Base-by-base conservation (phyloP, 2,329 filamentous ascomycete genomes). In the Hirsutella minnesotensis region DNA sequence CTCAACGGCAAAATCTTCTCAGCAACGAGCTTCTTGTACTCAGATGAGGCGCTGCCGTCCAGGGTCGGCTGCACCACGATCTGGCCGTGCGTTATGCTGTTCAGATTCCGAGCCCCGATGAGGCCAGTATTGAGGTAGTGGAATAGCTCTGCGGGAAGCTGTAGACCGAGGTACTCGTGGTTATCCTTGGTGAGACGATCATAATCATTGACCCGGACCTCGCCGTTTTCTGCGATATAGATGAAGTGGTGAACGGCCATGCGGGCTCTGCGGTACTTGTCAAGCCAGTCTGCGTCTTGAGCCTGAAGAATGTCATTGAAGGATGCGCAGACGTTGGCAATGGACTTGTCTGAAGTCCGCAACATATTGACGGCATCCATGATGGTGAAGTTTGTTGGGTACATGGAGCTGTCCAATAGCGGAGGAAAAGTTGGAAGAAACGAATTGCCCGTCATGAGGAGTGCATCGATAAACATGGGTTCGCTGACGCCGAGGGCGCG, bases 221-320 rank as follows among this genome's bases (percentile, higher is more conserved):
- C 79, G 34, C 92, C 92, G n/a, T 77, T 77, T 43, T 78, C 73
- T 29, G 81, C 77, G 50, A 95, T 79, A 54, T 89, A 79, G 34
- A 94, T 81, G 60, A 90, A 89, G 61, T 96, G 90, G 55, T 88
- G 83, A 40, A 95, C 77, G 1, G 81, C 82, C 73, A 94, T 81
- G 48, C 82, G 81, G 19, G 87, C 87, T 60, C 86, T 89, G 57
- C 83, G 84, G 59, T 88, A 98, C 55, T 84, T 86, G 58, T 90
- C 84, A 27, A 86, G 69, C 72, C 94, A 98, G 41, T 83, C 75
- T 15, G 81, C 68, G 35, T 86, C 79, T 52, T 80, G 75, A 40
- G 77, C 70, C 51, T 83, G 75, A 10, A 88, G 70, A 40, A 94
- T 81, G 45, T 95, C 88, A 54, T 83, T 81, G 56, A 86, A 89